phyloP scores from a whole-genome alignment of 1,284 basidiomycete species.

The Exsudoporus floridanus region DNA sequence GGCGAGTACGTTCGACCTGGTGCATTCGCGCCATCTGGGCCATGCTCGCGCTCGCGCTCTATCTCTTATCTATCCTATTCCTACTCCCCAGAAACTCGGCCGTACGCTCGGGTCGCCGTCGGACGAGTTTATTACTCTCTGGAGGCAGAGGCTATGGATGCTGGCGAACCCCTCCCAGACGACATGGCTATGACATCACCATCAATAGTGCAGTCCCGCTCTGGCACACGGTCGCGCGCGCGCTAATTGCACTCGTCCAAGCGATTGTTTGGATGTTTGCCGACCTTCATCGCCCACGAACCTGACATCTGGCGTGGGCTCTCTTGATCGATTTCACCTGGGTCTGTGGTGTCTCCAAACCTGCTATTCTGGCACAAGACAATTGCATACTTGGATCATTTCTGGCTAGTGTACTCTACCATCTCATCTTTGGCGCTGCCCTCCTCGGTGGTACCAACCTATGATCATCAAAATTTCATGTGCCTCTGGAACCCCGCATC shows the following conservation, averaged over 20 bases:
- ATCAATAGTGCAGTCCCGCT: conserved; percentile 44
- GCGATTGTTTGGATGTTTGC: conserved; percentile 45
- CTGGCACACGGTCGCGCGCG: conserved; percentile 57
- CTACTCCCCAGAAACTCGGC: conserved; percentile 35
- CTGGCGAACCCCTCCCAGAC: neutral
- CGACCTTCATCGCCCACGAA: conserved; percentile 33
- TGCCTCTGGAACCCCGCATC: too few relatives aligned
- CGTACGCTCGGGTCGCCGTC: conserved; percentile 36
- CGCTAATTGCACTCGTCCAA: conserved; percentile 44
- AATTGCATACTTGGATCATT: conserved; percentile 47
- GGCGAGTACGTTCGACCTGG: too few relatives aligned
- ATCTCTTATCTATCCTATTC: conserved; percentile 37
- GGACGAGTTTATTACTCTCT: conserved; percentile 43
- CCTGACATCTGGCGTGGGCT: conserved; percentile 29
- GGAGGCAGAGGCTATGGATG: conserved; percentile 47
- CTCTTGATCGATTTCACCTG: conserved; percentile 43
- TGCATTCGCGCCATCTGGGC: too few relatives aligned
- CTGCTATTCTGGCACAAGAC: conserved; percentile 40
- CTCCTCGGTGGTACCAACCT: conserved; percentile 16
- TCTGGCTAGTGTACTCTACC: conserved; percentile 39
- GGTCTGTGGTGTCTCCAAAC: conserved; percentile 48
- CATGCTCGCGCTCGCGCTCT: too few relatives aligned
- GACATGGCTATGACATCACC: neutral
- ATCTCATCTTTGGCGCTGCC: conserved; percentile 17
- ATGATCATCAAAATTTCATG: too few relatives aligned